Evolutionary conservation across 208 protist species (phyloP), one percentile per base, ranked within the genome.

Genomic region (Leishmania major): DNA sequence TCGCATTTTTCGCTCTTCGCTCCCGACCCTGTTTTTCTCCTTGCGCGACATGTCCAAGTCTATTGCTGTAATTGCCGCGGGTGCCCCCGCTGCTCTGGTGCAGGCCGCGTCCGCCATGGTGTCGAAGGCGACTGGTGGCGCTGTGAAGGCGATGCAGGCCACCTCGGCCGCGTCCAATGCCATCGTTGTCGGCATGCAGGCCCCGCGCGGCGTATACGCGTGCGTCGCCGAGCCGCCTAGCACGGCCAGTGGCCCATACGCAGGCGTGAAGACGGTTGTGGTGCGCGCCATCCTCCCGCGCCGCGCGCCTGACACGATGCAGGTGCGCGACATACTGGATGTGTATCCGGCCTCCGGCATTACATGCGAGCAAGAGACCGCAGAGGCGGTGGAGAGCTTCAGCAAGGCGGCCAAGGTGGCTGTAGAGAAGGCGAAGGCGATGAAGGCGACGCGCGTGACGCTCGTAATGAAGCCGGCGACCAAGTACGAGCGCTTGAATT

Each of bases 281-380:
- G 88, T 97, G 37, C 92, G 94, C 47, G 91, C 93, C 13, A 83
- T 97, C 40, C 87, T 96, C 35, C 94, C 94, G 17, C 90, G 92
- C 53, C 31, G 79, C 11, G 79, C 87, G 45, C 74, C 81, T 37
- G 90, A 90, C 45, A 83, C 75, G 47, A 84, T 97, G 77, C 91
- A 91, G 85, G 79, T 95, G 83, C 92, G 94, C 31, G 94, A 97
- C 69, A 77, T 87, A 17, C n/a, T 97, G 19, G 94, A 97, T 66
- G 91, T 95, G 3, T 95, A 90, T 76, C 84, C 88, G 37, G 83
- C 88, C 53, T 89, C 92, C 7, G 94, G 94, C 72, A 95, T 97
- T 59, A 85, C 87, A 53, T 81, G 83, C 76, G 80, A 88, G 47
- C 85, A 35, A 11, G 94, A 96, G 86, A 70, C 86, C 59, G 74